Base-by-base conservation (phyloP, 371 early-diverging fungal genomes). In the Paraphysoderma sedebokerense region DNA sequence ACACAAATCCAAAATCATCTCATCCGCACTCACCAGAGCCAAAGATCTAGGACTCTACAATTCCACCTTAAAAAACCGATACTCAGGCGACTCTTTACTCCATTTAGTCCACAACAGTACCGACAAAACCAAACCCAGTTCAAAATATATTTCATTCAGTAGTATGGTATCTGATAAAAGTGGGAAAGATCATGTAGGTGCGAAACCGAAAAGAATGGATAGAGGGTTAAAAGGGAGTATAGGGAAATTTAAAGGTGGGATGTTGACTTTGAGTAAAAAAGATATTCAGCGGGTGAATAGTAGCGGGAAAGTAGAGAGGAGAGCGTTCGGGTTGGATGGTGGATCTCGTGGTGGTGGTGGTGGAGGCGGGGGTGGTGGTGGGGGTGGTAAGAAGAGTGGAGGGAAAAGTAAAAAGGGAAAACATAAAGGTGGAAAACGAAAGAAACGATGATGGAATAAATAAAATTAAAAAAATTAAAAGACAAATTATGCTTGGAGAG, bases 41-140 rank as follows among this genome's bases (percentile, higher is more conserved):
- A 71, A 68, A 48, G 60, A 71, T 31, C 48, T 51, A 34, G 70
- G 70, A 7, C 41, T 59, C 28, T 70, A 65, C 50, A 61, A 65
- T 46, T 22, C 46, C 2, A 52, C 61, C n/a, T 49, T 65, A 13
- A 58, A 58, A 49, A 36, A 45, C 38, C 31, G 44, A 3, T 48
- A 45, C 30, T 44, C 46, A 7, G n/a, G n/a, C n/a, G n/a, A n/a
- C n/a, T 11, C 42, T 17, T 28, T 31, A 7, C 7, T 4, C 8
- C 29, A n/a, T 3, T 20, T 42, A 19, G 26, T 20, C 17, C 42
- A 31, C 11, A 24, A 22, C 11, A 12, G n/a, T 1, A 6, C 9
- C 8, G 42, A 42, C 26, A 42, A 22, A 20, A 42, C 15, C 19
- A 42, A 22, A 20, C 28, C 15, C 19, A 17, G 29, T 3, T 24